Conservation (phyloP, 345 rosid genomes). For the Gossypium thurberi region DNA sequence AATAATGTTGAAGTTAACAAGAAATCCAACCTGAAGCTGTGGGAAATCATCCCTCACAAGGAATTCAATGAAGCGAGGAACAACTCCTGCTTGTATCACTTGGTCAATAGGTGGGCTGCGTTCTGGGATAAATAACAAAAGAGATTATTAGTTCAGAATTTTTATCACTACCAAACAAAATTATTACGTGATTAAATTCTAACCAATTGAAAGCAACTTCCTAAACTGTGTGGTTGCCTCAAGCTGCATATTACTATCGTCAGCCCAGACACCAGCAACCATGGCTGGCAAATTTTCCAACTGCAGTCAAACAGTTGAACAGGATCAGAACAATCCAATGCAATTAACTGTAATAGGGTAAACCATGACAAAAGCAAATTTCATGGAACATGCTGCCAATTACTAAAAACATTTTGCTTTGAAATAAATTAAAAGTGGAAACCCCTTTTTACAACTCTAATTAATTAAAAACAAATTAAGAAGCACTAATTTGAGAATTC, state of each 20-base stretch:
- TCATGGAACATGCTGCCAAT: background rate
- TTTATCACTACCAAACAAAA: background rate
- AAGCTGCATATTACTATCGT: conserved; percentile 32
- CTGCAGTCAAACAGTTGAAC: conserved; percentile 21
- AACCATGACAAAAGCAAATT: background rate
- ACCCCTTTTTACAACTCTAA: background rate
- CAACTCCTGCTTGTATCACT: conserved; percentile 34
- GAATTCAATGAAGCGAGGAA: conserved; percentile 31
- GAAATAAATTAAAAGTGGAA: background rate
- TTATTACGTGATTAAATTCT: background rate
- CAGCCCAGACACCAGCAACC: conserved; percentile 40
- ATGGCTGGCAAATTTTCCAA: conserved; percentile 33
- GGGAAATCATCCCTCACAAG: conserved; percentile 11
- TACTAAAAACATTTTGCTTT: background rate
- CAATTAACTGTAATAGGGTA: background rate
- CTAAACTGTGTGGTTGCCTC: conserved; percentile 41
- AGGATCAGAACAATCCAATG: background rate
- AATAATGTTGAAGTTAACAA: background rate
- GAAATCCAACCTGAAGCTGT: conserved; percentile 16
- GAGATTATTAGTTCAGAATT: background rate
- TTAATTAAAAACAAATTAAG: too few species aligned
- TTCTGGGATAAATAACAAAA: conserved; percentile 18
- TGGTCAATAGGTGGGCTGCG: conserved; percentile 39
- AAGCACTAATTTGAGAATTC: too few species aligned
- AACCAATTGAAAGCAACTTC: conserved; percentile 46